Base-by-base conservation (phyloP, 1,284 basidiomycete species). In the Trichosporon sp. region DNA sequence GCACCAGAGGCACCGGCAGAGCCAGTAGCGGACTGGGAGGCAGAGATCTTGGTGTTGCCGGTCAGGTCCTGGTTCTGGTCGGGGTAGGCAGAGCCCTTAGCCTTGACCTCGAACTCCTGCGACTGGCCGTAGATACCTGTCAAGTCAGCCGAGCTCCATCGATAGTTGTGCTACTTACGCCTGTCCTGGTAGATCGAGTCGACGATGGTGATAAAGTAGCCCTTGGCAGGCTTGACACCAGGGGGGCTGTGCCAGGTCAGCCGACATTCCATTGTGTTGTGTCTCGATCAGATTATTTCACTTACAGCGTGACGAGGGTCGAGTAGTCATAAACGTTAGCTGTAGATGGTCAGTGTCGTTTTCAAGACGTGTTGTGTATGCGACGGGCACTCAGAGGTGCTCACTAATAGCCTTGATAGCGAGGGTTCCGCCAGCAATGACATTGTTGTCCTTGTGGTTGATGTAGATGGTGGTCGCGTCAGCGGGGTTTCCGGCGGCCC, bases 21-120 rank as follows among this genome's bases (percentile, higher is more conserved):
- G 31, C 59, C 59, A 14, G 59, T n/a, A 10, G 59, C 59, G 8
- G 59, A 35, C 59, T 61, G 11, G 26, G 56, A 32, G 8, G 56
- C 26, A 35, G 59, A 63, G 6, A 16, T 8, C 32, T 35, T 4
- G 8, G 59, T 5, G 32, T 63, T 63, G 31, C 59, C 59, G 31
- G 14, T 35, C 59, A 63, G 59, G 59, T 63, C 59, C 31, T 63
- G 59, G 59, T 63, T 63, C 59, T 63, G 59, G 59, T 63, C 59
- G 59, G 59, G 59, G 59, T 63, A 63, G 59, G 59, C 32, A 21
- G 59, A 63, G 26, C 65, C 65, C 43, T 32, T 51, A 16, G 65
- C 6, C 65, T 66, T 66, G 43, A 66, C 31, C 65, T 66, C 65
- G 26, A 66, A 66, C 6, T 31, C 16, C 43, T 66, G 46, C 43